Conservation (phyloP, 2,329 filamentous ascomycete species). For the Drechslerella coelobrocha region DNA sequence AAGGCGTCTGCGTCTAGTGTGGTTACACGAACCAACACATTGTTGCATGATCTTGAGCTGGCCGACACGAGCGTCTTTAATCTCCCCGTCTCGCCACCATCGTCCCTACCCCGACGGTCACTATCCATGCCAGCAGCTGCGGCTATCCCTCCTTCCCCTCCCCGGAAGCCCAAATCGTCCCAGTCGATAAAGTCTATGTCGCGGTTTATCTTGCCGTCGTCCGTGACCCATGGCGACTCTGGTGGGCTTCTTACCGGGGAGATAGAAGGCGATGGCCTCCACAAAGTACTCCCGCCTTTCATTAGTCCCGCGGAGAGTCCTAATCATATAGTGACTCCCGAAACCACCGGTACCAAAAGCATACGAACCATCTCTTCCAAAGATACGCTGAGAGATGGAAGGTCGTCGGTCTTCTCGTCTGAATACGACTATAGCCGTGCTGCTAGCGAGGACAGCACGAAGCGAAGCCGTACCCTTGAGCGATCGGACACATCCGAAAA, state of each 20-base stretch:
- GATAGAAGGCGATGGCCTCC: constrained; percentile 27
- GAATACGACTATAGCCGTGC: constrained; percentile 34
- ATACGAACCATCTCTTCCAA: constrained; percentile 37
- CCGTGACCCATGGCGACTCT: constrained; percentile 24
- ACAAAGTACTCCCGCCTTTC: constrained; percentile 33
- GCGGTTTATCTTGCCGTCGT: constrained; percentile 42
- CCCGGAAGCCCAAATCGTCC: constrained; percentile 29
- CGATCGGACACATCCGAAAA: constrained; percentile 39
- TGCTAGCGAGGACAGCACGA: constrained; percentile 28
- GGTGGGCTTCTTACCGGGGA: constrained; percentile 18
- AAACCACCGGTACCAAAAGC: constrained; percentile 16
- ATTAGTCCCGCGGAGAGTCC: constrained; percentile 41
- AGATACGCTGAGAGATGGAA: constrained; percentile 42
- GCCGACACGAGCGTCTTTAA: constrained; percentile 31
- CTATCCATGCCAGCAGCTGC: constrained; percentile 31
- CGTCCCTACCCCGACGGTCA: constrained; percentile 36
- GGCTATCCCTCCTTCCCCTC: constrained; percentile 12
- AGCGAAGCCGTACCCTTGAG: constrained; percentile 15
- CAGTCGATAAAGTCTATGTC: constrained; percentile 45
- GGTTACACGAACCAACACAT: constrained; percentile 49
- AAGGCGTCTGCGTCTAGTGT: constrained; percentile 18
- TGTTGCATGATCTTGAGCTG: constrained; percentile 24
- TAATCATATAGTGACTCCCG: constrained; percentile 28
- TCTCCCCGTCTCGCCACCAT: constrained; percentile 40
- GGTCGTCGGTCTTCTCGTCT: constrained; percentile 29